A percentile compares a stretch with the other conserved stretches of the same genome.
These are phyloP conservation scores for Scalesia atractyloides DNA, from an alignment of 129 eudicot genomes.

Conservation along the genomic window DNA sequence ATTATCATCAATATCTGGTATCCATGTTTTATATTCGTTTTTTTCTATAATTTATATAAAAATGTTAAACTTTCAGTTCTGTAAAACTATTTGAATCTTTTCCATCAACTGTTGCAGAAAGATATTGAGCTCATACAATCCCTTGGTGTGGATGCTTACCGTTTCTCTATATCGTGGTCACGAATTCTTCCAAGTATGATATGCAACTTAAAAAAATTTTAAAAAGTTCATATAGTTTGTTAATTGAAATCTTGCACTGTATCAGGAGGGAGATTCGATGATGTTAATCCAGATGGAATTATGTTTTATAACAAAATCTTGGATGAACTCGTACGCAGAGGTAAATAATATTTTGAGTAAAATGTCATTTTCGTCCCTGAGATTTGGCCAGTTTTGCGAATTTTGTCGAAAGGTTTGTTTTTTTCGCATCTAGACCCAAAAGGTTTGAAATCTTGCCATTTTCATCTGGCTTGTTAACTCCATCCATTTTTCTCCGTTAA, in stretches of 20 bases:
- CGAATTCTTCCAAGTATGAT: slow-evolving; percentile 84
- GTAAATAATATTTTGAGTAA: slow-evolving; percentile 24
- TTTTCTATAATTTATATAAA: background rate
- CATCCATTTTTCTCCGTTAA: no score
- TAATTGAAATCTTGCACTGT: slow-evolving; percentile 17
- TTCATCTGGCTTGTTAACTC: no score
- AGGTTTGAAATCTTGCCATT: no score
- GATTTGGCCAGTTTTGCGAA: no score
- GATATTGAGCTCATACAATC: slow-evolving; percentile 70
- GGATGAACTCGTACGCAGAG: slow-evolving; percentile 61
- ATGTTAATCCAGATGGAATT: slow-evolving; percentile 61
- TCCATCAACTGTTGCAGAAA: slow-evolving; percentile 43
- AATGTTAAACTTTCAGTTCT: background rate
- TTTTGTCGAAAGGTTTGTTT: no score
- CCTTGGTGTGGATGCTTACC: slow-evolving; percentile 71
- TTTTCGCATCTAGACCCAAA: no score
- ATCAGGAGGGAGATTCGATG: slow-evolving; percentile 79
- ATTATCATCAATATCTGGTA: slow-evolving; percentile 86
- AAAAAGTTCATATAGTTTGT: slow-evolving; percentile 1
- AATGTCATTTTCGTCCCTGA: no score
- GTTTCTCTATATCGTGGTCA: slow-evolving; percentile 83
- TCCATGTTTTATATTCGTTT: background rate
- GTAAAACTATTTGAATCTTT: slow-evolving; percentile 1
- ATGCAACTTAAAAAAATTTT: background rate
- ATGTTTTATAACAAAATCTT: slow-evolving; percentile 61